Percentiles rank a stretch among this genome's conserved stretches.
Evolutionary conservation across 1,139 yeast genomes (phyloP).

Genomic region (Candida tunisiensis): DNA sequence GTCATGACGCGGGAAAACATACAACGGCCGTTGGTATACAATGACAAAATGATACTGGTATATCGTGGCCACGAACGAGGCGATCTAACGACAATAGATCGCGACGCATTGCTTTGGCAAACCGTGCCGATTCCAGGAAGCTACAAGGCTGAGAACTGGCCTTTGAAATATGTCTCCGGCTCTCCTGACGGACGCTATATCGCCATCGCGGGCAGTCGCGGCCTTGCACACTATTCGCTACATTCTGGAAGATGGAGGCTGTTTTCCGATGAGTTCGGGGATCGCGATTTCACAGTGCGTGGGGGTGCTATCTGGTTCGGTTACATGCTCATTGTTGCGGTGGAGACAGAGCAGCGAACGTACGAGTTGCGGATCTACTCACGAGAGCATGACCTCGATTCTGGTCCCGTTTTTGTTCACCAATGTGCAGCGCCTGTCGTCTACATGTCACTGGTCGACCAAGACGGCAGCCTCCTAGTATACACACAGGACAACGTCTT

Average conservation of each 20-base stretch:
- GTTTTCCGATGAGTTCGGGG: constrained; percentile 19
- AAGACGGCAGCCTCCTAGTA: constrained; percentile 15
- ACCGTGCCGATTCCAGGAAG: constrained; percentile 21
- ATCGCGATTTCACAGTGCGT: constrained; percentile 21
- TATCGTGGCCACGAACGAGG: constrained; percentile 22
- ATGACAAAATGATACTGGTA: constrained; percentile 16
- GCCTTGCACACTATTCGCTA: constrained; percentile 23
- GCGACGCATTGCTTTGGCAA: constrained; percentile 15
- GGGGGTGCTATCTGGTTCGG: constrained; percentile 27
- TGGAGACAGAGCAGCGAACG: constrained; percentile 12
- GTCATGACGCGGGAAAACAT: constrained; percentile 14
- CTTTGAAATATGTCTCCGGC: constrained; percentile 19
- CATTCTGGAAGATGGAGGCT: constrained; percentile 25
- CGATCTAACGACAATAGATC: constrained; percentile 20
- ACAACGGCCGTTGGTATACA: constrained; percentile 15
- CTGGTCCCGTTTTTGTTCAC: constrained; percentile 11
- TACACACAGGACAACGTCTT: constrained; percentile 17
- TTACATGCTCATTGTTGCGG: constrained; percentile 20
- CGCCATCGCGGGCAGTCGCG: constrained; percentile 25
- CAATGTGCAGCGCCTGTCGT: background rate
- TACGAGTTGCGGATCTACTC: constrained; percentile 20
- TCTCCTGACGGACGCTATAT: constrained; percentile 25
- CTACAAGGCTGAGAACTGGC: constrained; percentile 25
- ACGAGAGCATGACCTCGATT: constrained; percentile 18
- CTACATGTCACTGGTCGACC: constrained; percentile 3